phyloP scores from a whole-genome alignment of 345 rosid species.

The Lumnitzera racemosa region DNA sequence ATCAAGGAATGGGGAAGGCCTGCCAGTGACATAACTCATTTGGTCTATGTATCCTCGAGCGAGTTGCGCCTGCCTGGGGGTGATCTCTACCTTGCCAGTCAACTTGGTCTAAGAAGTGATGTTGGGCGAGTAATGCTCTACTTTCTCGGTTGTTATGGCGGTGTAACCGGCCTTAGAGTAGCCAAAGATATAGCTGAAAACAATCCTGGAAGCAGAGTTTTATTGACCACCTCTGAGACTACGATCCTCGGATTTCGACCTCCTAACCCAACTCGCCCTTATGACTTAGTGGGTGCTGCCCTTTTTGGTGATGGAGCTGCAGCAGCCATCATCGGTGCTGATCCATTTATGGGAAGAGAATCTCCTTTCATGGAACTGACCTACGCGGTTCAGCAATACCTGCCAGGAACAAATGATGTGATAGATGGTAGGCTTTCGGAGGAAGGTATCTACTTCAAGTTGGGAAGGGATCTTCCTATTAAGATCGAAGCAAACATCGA shows the following conservation, averaged over 20 bases:
- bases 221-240: constrained; percentile 80
- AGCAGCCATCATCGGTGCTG: constrained; percentile 65
- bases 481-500: constrained; percentile 86
- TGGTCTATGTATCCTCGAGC: constrained; percentile 89
- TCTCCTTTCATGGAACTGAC: constrained; percentile 82
- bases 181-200: constrained; percentile 96
- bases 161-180: constrained; percentile 84
- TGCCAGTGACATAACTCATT: constrained; percentile 68
- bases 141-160: constrained; percentile 88
- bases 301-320: constrained; percentile 96
- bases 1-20: constrained; percentile 86
- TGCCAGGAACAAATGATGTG: constrained; percentile 73
- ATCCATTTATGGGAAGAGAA: constrained; percentile 43
- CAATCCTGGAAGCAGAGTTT: constrained; percentile 81
- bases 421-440: constrained; percentile 77
- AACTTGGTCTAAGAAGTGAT: constrained; percentile 63
- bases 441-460: constrained; percentile 86
- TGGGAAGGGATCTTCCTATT: constrained; percentile 83
- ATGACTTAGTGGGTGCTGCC: constrained; percentile 90
- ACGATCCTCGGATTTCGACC: constrained; percentile 92
- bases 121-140: constrained; percentile 82
- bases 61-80: constrained; percentile 95
- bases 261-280: constrained; percentile 76
- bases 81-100: constrained; percentile 63
- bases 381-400: constrained; percentile 71